A percentile compares a stretch with the other conserved stretches of the same genome.
Evolutionary conservation across 2,329 filamentous ascomycete species (phyloP).

Genomic region (Fusarium compactum): DNA sequence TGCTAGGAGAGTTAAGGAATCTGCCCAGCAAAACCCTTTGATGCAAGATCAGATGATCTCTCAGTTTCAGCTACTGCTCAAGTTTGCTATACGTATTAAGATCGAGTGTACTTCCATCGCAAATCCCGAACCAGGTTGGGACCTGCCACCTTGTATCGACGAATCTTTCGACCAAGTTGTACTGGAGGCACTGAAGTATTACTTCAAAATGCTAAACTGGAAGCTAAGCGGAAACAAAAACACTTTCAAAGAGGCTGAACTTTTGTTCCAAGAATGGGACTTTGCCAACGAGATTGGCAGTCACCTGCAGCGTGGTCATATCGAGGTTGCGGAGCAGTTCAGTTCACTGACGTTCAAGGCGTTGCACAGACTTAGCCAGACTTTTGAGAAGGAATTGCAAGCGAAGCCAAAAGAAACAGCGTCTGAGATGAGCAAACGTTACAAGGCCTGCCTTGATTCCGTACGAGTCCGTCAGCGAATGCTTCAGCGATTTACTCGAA

Average conservation of each 20-base stretch:
- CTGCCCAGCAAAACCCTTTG: slow-evolving; percentile 89
- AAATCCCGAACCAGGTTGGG: slow-evolving; percentile 91
- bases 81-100: slow-evolving; percentile 93
- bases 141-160: slow-evolving; percentile 94
- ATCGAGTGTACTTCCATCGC: slow-evolving; percentile 87
- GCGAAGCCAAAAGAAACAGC: slow-evolving; percentile 85
- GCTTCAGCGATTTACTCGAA: slow-evolving; percentile 92
- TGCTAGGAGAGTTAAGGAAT: slow-evolving; percentile 94
- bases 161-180: slow-evolving; percentile 95
- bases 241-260: slow-evolving; percentile 98
- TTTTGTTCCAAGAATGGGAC: slow-evolving; percentile 97
- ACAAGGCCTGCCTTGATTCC: slow-evolving; percentile 94
- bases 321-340: slow-evolving; percentile 98
- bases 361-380: slow-evolving; percentile 85
- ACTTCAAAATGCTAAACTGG: slow-evolving; percentile 99
- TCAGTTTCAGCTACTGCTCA: slow-evolving; percentile 93
- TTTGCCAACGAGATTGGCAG: slow-evolving; percentile 95
- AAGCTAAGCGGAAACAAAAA: slow-evolving; percentile 98
- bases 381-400: slow-evolving; percentile 92
- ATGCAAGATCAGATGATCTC: slow-evolving; percentile 98
- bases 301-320: slow-evolving; percentile 91
- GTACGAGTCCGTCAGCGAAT: slow-evolving; percentile 96
- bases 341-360: slow-evolving; percentile 94
- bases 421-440: slow-evolving; percentile 93
- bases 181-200: slow-evolving; percentile 93